phyloP scores from a whole-genome alignment of 257 asterid genomes.

The Agastache rugosa region DNA sequence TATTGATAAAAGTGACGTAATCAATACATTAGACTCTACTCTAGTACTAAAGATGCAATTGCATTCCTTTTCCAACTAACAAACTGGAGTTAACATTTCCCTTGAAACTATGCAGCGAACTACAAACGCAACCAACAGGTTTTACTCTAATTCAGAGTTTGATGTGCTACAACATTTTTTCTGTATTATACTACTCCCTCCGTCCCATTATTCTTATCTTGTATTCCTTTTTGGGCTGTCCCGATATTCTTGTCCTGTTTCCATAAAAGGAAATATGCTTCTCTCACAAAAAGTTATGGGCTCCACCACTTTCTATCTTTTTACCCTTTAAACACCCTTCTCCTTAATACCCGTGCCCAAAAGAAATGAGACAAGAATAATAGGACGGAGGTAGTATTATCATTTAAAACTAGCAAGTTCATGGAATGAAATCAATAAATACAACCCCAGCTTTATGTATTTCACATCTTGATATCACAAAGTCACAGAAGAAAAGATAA shows the following conservation, averaged over 20 bases:
- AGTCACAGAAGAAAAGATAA: conserved; percentile 9
- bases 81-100: neutral
- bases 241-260: too few species aligned
- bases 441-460: conserved; percentile 22
- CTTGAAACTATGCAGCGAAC: conserved; percentile 1
- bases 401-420: conserved; percentile 12
- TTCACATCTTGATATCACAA: conserved; percentile 6
- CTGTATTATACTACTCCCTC: neutral
- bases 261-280: too few species aligned
- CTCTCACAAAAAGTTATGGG: too few species aligned
- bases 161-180: conserved; percentile 8
- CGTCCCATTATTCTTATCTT: too few species aligned
- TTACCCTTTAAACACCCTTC: too few species aligned
- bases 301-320: too few species aligned
- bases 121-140: neutral
- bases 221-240: too few species aligned
- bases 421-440: neutral
- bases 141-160: neutral
- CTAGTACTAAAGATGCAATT: neutral
- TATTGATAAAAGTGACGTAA: neutral
- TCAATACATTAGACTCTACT: neutral
- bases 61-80: neutral
- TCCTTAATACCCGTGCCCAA: too few species aligned
- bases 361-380: too few species aligned
- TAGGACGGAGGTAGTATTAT: too few species aligned